Conservation (phyloP, 441 rosid species). For the Adansonia gregorii region DNA sequence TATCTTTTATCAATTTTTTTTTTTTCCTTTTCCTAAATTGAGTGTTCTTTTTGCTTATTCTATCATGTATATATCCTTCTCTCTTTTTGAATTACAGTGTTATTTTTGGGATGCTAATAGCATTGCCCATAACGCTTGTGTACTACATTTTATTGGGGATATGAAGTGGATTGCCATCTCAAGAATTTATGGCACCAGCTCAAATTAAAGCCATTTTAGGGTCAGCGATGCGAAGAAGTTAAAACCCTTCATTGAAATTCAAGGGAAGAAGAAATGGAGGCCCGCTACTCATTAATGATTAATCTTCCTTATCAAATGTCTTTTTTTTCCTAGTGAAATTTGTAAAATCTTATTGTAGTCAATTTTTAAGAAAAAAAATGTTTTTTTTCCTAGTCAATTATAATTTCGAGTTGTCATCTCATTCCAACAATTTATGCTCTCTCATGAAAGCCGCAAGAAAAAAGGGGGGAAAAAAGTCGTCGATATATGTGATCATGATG, state of each 20-base stretch:
- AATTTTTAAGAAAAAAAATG: slow-evolving; percentile 25
- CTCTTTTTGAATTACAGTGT: slow-evolving; percentile 44
- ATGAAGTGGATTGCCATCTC: slow-evolving; percentile 33
- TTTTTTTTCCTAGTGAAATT: slow-evolving; percentile 31
- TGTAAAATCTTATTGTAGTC: slow-evolving; percentile 51
- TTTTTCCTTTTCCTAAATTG: no score
- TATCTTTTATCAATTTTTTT: no score
- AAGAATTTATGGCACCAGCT: slow-evolving; percentile 17
- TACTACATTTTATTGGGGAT: slow-evolving; percentile 74
- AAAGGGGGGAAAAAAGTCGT: background rate
- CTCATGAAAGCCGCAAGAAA: background rate
- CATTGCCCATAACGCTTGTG: slow-evolving; percentile 75
- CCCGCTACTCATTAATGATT: background rate
- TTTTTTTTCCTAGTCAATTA: slow-evolving; percentile 22
- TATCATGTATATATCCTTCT: background rate
- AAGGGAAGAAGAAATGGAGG: no score
- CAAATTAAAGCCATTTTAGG: slow-evolving; percentile 10
- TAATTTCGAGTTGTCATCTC: slow-evolving; percentile 13
- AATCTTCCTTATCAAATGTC: slow-evolving; percentile 33
- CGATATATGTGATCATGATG: no score
- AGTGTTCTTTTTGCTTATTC: background rate
- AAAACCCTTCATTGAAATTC: background rate
- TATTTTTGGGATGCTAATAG: slow-evolving; percentile 80
- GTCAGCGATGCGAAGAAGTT: slow-evolving; percentile 10
- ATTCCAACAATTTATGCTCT: slow-evolving; percentile 26